Evolutionary conservation across 1,139 yeast genomes (phyloP).

Genomic region (Diutina catenulata): DNA sequence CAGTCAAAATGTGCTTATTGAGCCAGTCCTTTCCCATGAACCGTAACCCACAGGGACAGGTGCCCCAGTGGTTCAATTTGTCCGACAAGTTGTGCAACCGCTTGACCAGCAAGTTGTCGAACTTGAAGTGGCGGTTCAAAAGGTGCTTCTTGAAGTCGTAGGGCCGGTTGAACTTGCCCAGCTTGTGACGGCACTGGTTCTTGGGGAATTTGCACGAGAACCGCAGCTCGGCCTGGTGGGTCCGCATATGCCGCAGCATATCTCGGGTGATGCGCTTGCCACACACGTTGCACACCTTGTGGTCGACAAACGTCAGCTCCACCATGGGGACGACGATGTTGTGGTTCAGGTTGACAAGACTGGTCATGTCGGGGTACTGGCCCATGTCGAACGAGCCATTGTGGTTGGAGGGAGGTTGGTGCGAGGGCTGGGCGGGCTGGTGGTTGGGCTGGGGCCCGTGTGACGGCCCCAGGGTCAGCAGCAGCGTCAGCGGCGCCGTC

Average conservation of each 20-base stretch:
- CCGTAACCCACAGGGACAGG: slow-evolving; percentile 4
- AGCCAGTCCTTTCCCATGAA: slow-evolving; percentile 4
- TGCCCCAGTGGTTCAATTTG: slow-evolving; percentile 5
- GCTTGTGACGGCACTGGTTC: slow-evolving; percentile 5
- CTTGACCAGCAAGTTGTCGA: slow-evolving; percentile 3
- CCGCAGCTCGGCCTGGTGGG: slow-evolving; percentile 5
- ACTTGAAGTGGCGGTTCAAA: slow-evolving; percentile 4
- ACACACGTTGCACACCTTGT: slow-evolving; percentile 4
- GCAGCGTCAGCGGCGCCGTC: not conserved
- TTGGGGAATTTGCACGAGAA: slow-evolving; percentile 4
- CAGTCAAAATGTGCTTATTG: slow-evolving; percentile 3
- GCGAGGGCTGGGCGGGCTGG: not conserved
- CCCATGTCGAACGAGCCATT: slow-evolving; percentile 2
- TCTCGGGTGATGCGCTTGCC: slow-evolving; percentile 5
- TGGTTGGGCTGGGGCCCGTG: not conserved
- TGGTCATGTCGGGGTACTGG: slow-evolving; percentile 28
- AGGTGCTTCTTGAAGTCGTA: slow-evolving; percentile 4
- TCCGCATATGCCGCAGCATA: slow-evolving; percentile 5
- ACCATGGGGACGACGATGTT: slow-evolving; percentile 25
- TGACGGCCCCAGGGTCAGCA: slow-evolving; percentile 5
- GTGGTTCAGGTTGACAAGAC: slow-evolving; percentile 27
- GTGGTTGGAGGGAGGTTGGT: too few relatives aligned
- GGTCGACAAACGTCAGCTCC: slow-evolving; percentile 6
- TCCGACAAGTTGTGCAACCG: slow-evolving; percentile 2
- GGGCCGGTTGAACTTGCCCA: slow-evolving; percentile 5